Evolutionary conservation across 495 filamentous ascomycete species (phyloP).

Genomic region (Penicillium roqueforti): DNA sequence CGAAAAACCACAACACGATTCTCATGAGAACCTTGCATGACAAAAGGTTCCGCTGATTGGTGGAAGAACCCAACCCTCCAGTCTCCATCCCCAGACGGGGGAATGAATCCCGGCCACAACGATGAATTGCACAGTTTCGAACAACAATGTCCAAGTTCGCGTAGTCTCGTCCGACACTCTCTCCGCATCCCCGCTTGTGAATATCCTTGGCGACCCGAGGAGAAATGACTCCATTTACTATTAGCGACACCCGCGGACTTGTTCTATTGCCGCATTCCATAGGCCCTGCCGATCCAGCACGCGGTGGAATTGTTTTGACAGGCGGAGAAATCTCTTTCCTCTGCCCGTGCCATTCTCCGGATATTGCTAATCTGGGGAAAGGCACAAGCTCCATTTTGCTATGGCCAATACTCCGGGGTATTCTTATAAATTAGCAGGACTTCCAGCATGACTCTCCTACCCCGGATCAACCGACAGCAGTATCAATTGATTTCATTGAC

Average conservation of each 20-base stretch:
- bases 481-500: background rate
- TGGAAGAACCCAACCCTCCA: slow-evolving; percentile 12
- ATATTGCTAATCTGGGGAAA: background rate
- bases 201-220: slow-evolving; percentile 16
- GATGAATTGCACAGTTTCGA: background rate
- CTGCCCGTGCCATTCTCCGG: slow-evolving; percentile 5
- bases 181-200: slow-evolving; percentile 13
- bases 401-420: background rate
- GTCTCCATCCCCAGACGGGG: slow-evolving; percentile 15
- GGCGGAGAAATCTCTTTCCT: slow-evolving; percentile 30
- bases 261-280: background rate
- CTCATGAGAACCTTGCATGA: background rate
- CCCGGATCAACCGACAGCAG: background rate
- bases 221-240: slow-evolving; percentile 8
- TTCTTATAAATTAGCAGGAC: background rate
- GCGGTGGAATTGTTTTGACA: slow-evolving; percentile 15
- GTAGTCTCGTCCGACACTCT: background rate
- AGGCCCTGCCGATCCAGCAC: slow-evolving; percentile 9
- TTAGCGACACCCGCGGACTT: background rate
- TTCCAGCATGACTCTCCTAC: background rate
- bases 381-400: background rate
- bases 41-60: slow-evolving; percentile 9
- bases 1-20: background rate
- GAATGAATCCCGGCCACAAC: slow-evolving; percentile 10
- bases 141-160: background rate